Evolutionary conservation across 257 asterid genomes (phyloP).

Genomic region (Verbena officinalis): DNA sequence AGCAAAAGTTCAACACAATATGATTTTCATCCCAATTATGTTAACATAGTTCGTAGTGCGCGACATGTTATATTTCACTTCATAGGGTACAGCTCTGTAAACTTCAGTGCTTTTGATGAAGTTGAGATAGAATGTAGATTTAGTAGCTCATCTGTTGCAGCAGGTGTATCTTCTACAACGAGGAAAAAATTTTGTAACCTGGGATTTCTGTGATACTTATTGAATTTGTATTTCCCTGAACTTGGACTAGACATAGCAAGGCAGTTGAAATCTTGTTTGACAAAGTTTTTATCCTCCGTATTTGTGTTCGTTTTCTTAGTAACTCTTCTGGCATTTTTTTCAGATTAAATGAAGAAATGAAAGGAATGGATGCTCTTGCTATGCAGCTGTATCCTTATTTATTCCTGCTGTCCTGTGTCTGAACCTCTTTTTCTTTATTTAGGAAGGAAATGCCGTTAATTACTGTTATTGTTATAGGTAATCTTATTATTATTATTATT

Average conservation of each 20-base stretch:
- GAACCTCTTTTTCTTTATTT: not conserved
- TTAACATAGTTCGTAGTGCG: not conserved
- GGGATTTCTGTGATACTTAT: not conserved
- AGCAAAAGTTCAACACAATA: not conserved
- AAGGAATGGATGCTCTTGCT: conserved; percentile 77
- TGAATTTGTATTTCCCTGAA: conserved; percentile 7
- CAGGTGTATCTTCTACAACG: not conserved
- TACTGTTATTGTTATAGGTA: too few species aligned
- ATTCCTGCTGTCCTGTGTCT: conserved; percentile 1
- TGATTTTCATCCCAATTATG: not conserved
- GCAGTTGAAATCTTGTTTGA: not conserved
- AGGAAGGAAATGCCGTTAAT: too few species aligned
- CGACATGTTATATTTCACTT: not conserved
- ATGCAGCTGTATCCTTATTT: conserved; percentile 78
- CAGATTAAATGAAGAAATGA: conserved; percentile 96
- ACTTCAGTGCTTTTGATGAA: not conserved
- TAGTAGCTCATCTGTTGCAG: not conserved
- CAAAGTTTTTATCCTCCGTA: not conserved
- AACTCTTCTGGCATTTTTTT: conserved; percentile 3
- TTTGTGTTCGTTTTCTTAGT: conserved; percentile 7
- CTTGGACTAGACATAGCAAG: conserved; percentile 7
- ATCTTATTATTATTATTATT: not conserved
- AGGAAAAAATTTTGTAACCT: conserved; percentile 1
- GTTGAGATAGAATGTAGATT: not conserved
- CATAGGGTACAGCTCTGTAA: conserved; percentile 1